These are phyloP conservation scores for Westerdykella sp. DNA, from an alignment of 2,329 filamentous ascomycete species.

Conservation along the genomic window DNA sequence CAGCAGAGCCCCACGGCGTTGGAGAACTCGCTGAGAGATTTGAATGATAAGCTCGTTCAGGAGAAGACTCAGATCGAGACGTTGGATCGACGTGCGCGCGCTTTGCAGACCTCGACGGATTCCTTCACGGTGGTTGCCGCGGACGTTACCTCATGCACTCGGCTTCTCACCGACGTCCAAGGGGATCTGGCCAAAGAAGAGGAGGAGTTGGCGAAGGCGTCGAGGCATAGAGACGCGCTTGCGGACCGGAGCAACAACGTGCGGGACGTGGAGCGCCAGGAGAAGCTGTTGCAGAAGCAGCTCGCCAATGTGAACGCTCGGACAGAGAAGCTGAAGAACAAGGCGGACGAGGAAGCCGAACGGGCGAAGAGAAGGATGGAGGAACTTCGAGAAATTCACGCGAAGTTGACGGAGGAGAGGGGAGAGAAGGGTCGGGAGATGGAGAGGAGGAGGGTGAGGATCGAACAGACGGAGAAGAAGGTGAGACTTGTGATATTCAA, in stretches of 20 bases:
- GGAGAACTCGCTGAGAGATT: conserved; percentile 72
- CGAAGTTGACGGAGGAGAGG: conserved; percentile 75
- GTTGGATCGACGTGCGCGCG: conserved; percentile 79
- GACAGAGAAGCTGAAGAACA: conserved; percentile 74
- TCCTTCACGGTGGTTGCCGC: conserved; percentile 78
- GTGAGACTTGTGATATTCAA: conserved; percentile 40
- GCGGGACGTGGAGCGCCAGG: conserved; percentile 82
- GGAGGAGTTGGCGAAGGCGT: conserved; percentile 74
- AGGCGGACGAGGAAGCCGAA: conserved; percentile 73
- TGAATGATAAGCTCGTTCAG: conserved; percentile 68
- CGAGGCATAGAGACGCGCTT: conserved; percentile 77
- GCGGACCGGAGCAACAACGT: conserved; percentile 84
- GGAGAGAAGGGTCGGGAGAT: conserved; percentile 85
- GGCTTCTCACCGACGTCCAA: conserved; percentile 80
- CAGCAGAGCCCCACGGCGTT: conserved; percentile 79
- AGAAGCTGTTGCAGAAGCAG: conserved; percentile 76
- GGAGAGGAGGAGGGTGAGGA: conserved; percentile 83
- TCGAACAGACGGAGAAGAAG: conserved; percentile 99
- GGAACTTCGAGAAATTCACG: conserved; percentile 73
- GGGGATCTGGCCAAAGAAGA: conserved; percentile 85
- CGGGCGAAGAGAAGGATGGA: conserved; percentile 86
- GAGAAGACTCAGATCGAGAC: conserved; percentile 83
- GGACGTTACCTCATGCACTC: conserved; percentile 83
- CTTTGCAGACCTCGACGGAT: conserved; percentile 84
- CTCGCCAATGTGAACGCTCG: conserved; percentile 78